Evolutionary conservation across 495 filamentous ascomycete species (phyloP).

Genomic region (Lasiosphaeria hispida): DNA sequence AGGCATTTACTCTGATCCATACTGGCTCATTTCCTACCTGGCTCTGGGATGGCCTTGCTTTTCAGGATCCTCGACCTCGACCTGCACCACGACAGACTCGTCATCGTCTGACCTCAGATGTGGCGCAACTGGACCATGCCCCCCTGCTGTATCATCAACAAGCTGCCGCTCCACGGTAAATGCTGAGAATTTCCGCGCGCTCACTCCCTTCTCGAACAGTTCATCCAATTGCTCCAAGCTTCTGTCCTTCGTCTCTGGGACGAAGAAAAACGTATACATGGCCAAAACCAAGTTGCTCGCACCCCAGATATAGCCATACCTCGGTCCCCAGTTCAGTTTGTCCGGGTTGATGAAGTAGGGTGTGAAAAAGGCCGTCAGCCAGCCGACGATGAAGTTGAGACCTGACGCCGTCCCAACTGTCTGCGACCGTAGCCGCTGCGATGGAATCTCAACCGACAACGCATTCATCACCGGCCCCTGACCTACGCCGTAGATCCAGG

Average conservation of each 20-base stretch:
- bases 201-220: slow-evolving; percentile 39
- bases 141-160: slow-evolving; percentile 11
- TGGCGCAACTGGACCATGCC: too few species aligned
- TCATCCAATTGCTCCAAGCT: slow-evolving; percentile 59
- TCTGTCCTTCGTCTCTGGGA: slow-evolving; percentile 52
- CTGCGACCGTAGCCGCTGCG: slow-evolving; percentile 49
- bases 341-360: slow-evolving; percentile 53
- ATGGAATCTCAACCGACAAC: slow-evolving; percentile 44
- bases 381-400: slow-evolving; percentile 45
- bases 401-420: slow-evolving; percentile 50
- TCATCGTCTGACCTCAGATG: too few species aligned
- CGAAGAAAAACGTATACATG: slow-evolving; percentile 47
- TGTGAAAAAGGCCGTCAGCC: slow-evolving; percentile 44
- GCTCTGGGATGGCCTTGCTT: too few species aligned
- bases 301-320: slow-evolving; percentile 54
- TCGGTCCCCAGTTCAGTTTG: slow-evolving; percentile 48
- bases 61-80: too few species aligned
- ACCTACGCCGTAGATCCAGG: slow-evolving; percentile 39
- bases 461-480: slow-evolving; percentile 44
- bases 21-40: too few species aligned
- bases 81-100: too few species aligned
- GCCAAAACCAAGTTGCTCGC: slow-evolving; percentile 43
- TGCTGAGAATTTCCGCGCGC: slow-evolving; percentile 35
- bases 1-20: too few species aligned
- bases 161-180: slow-evolving; percentile 25